phyloP scores from a whole-genome alignment of 805 yeast species.

The Suhomyces pyralidae region DNA sequence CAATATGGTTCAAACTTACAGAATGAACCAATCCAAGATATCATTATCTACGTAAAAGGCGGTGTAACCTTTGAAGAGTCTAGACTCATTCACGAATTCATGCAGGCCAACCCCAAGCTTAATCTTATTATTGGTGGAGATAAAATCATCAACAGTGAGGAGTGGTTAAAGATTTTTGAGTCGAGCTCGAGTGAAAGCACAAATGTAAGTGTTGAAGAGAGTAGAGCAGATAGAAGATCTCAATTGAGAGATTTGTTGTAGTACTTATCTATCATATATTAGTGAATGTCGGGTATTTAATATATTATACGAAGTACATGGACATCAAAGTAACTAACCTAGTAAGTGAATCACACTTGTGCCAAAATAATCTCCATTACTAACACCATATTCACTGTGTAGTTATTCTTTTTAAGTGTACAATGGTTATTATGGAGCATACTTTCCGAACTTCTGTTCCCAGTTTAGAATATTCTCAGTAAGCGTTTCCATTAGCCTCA shows the following conservation, averaged over 20 bases:
- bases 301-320: background rate
- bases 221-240: slow-evolving; percentile 36
- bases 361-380: background rate
- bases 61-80: slow-evolving; percentile 95
- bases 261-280: background rate
- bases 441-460: slow-evolving; percentile 71
- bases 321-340: background rate
- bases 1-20: slow-evolving; percentile 21
- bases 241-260: slow-evolving; percentile 35
- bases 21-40: slow-evolving; percentile 52
- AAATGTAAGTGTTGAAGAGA: slow-evolving; percentile 13
- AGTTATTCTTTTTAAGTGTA: background rate
- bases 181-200: background rate
- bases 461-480: slow-evolving; percentile 70
- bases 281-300: background rate
- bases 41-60: slow-evolving; percentile 74
- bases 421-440: slow-evolving; percentile 30
- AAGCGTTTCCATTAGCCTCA: slow-evolving; percentile 65
- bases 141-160: slow-evolving; percentile 30
- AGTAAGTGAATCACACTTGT: background rate
- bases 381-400: background rate
- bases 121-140: slow-evolving; percentile 79
- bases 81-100: slow-evolving; percentile 71
- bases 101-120: slow-evolving; percentile 52
- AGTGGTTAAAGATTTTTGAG: slow-evolving; percentile 32